Evolutionary conservation across 495 filamentous ascomycete species (phyloP), one percentile per base, ranked within the genome.

Genomic region (Acidomyces sp.): DNA sequence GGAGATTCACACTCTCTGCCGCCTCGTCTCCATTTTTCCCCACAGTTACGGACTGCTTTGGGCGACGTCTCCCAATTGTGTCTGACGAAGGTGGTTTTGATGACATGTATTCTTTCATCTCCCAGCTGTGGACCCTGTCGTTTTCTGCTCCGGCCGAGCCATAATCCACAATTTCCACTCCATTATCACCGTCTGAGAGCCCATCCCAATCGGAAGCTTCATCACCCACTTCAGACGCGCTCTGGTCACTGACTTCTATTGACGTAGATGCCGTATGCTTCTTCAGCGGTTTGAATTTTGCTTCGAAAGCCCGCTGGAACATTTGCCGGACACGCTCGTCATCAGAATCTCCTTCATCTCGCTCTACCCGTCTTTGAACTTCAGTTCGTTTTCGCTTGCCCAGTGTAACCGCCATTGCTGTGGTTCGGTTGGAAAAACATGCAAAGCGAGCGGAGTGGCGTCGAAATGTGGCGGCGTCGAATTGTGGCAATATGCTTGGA

Each of bases 301-400:
- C 72, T 61, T 95, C 90, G 57, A 97, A 96, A 55, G 83, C 77
- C 46, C 75, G 77, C 42, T 75, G 75, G 47, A 97, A 76, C 24
- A 80, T 63, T 40, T 70, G 75, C 49, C 74, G 68, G 13, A 59
- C 56, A 20, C 50, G 51, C 28, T 39, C 44, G 18, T 53, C 37
- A 11, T 41, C 44, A 6, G 27, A 27, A 29, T 29, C 18, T 11
- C 39, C 26, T 30, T 31, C 13, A 28, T 30, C 6, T 37, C 20
- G 20, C 36, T 41, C 27, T 46, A 23, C 4, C 46, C 29, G 5
- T 29, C 39, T 21, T 39, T 36, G 26, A 31, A 33, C 34, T 39
- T 53, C 20, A 40, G 36, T 16, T 13, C 1, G 40, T 35, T 58
- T 58, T 13, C 55, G 16, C 41, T 58, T 55, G 2, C 54, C 54